Base-by-base conservation (phyloP, 495 filamentous ascomycete genomes). In the Hypoxylon cercidicola region DNA sequence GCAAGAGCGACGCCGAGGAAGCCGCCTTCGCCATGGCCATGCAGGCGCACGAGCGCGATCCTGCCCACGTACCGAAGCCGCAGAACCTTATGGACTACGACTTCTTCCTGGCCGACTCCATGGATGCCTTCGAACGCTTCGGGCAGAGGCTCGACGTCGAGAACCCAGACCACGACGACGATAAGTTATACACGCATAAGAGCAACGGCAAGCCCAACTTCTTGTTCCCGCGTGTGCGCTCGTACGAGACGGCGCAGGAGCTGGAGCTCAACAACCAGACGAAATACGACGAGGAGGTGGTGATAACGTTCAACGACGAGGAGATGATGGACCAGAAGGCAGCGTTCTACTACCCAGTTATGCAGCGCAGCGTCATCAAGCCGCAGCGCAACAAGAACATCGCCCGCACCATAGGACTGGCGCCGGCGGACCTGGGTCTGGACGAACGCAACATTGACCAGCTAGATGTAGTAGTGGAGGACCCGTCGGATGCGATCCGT, bases 261-360 rank as follows among this genome's bases (percentile, higher is more conserved):
- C 79, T 82, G 12, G 87, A 90, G 62, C 73, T 81, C 60, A 82
- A 87, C 51, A 88, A 90, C 72, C 80, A 90, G 60, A 85, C 84
- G 32, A 86, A 89, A 55, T 82, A 82, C 55, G 79, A 82, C 41
- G 82, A 86, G 61, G 82, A 85, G 69, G 75, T 87, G 12, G 78
- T 85, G 35, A 66, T 87, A 1, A 75, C 80, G 9, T 75, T 81
- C 60, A 78, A 82, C 58, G 75, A 82, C 53, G 77, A 78, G 59
- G 77, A 78, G 62, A 74, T 52, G 62, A 70, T 72, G 44, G 61
- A 74, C 28, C 80, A 86, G 59, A 87, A 86, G 70, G 95, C 85
- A 16, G 93, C 91, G 8, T 97, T 91, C 76, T 97, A 93, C 73
- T 98, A 97, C 68, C 93, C 93, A 0, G 86, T 98, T 62, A 77